Base-by-base conservation (phyloP, 306 rosid genomes). In the Castanopsis chinensis region DNA sequence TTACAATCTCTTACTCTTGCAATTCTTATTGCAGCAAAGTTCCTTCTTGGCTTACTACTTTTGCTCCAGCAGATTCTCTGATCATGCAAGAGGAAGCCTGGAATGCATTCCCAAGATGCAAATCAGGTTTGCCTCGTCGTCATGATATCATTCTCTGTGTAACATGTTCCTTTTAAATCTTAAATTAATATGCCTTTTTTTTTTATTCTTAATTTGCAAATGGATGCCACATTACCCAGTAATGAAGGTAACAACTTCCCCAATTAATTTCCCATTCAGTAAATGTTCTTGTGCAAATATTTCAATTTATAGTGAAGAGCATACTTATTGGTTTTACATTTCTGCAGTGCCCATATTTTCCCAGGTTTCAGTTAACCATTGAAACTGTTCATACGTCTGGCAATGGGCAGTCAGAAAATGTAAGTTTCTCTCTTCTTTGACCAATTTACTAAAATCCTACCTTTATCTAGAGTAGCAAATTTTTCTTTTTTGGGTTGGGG, bases 21-120 rank as follows among this genome's bases (percentile, higher is more conserved):
- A 41, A 27, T 73, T 30, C 28, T 80, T 45, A 20, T 79, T 83
- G 37, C 87, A 86, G 89, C 87, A 86, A 86, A 83, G 79, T 69
- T 69, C 89, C 89, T 33, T 8, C 87, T 69, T 86, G 89, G 87
- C 77, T 86, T 37, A 83, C 89, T 60, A 70, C 84, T 61, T 79
- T 86, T 55, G 89, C 89, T 14, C 89, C 89, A 15, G 83, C 87
- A 19, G 83, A 83, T 57, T 85, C 89, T 53, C 89, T 86, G 15
- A 60, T 86, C 69, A 74, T 86, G 83, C 83, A 83, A 83, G 89
- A 86, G 81, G 87, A 86, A 77, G 85, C 89, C 55, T 86, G 87
- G 89, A 86, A 86, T 18, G 89, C 89, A 73, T 83, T 76, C 77
- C 89, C 89, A 43, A 86, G 58, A 83, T 86, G 89, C 78, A 86